Base-by-base conservation (phyloP, 345 rosid species). In the Euphorbia pulcherrima region DNA sequence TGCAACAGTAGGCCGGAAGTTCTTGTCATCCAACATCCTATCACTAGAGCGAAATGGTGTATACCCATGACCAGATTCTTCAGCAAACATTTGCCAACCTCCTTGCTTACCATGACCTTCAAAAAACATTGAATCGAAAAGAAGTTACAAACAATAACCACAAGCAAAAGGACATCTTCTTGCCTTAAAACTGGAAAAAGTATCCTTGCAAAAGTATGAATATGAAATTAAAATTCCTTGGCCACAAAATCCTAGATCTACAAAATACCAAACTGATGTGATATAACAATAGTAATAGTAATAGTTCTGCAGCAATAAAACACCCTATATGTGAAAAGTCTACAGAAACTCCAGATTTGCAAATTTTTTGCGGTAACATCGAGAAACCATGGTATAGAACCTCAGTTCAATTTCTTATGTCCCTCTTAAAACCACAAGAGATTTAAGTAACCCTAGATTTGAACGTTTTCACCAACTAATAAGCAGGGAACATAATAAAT, bases 61-160 rank as follows among this genome's bases (percentile, higher is more conserved):
- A 48, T 84, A 88, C 46, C 87, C 87, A 77, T 85, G 82, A 75
- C 87, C 82, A 77, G 83, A 66, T 58, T 94, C 96, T 51, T 88
- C 92, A 8, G 75, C 72, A 80, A 83, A 86, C 77, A 76, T 56
- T 81, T 86, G 85, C 83, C 91, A 88, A 39, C 84, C 85, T 67
- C 92, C 92, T 82, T 86, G 95, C 97, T 87, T 91, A 80, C 84
- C 90, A 75, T 94, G 87, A 86, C 91, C 96, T 92, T 82, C 81
- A 86, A 70, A 71, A 68, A 72, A 77, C 58, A 81, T 66, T 77
- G 66, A 23, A 68, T 79, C 68, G 44, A 83, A 72, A 64, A 47
- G 56, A 61, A 13, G 65, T 67, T 26, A 74, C 62, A 79, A 23
- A 74, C 21, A 64, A 82, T 71, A 68, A 75, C 80, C 72, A 72